These are phyloP conservation scores for Nitzschia palea DNA, from an alignment of 108 stramenopile genomes.

Conservation along the genomic window DNA sequence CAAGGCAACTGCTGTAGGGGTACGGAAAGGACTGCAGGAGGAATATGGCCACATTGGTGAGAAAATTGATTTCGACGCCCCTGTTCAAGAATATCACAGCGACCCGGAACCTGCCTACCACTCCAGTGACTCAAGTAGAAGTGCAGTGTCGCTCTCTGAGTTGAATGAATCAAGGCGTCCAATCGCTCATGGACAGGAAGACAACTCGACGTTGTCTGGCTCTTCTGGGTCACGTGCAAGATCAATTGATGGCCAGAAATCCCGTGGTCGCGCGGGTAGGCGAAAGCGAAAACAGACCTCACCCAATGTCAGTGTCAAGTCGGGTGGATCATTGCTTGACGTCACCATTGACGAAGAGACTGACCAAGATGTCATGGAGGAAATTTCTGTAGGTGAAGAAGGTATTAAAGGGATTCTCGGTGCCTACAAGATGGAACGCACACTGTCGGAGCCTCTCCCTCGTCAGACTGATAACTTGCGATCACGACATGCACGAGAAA, in stretches of 20 bases:
- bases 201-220: conserved; percentile 21
- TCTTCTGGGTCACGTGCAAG: not conserved
- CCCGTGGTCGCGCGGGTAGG: not conserved
- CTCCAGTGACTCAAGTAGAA: conserved; percentile 7
- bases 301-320: conserved; percentile 28
- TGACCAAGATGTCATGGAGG: conserved; percentile 33
- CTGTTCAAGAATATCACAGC: conserved; percentile 11
- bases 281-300: conserved; percentile 18
- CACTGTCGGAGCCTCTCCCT: conserved; percentile 33
- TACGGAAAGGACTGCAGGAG: conserved; percentile 18
- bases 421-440: conserved; percentile 24
- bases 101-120: conserved; percentile 23
- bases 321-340: conserved; percentile 33
- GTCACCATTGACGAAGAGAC: conserved; percentile 55
- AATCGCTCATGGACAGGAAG: not conserved
- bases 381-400: conserved; percentile 9
- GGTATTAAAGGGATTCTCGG: not conserved
- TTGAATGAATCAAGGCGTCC: not conserved
- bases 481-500: not conserved
- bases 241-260: conserved; percentile 1
- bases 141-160: not conserved
- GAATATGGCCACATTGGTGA: conserved; percentile 4
- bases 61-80: not conserved
- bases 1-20: conserved; percentile 14
- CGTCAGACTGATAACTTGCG: not conserved